These are phyloP conservation scores for Trichoderma virens DNA, from an alignment of 495 filamentous ascomycete species.

Conservation along the genomic window DNA sequence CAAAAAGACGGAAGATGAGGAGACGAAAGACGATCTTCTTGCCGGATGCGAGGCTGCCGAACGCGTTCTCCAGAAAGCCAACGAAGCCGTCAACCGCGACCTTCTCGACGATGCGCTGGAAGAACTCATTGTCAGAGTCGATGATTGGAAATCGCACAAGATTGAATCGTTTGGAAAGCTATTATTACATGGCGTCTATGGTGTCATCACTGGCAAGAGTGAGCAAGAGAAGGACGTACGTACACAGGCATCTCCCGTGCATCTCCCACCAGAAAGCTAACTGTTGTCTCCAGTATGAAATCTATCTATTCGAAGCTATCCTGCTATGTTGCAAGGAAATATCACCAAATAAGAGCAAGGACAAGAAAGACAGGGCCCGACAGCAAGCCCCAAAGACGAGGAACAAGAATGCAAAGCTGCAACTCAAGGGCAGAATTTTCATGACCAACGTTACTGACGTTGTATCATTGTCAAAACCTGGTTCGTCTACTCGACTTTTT, in stretches of 20 bases:
- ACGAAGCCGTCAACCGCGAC: constrained; percentile 82
- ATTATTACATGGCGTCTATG: constrained; percentile 85
- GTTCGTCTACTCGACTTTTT: constrained; percentile 43
- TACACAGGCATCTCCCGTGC: constrained; percentile 15
- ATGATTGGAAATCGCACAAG: constrained; percentile 93
- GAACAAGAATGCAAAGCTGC: constrained; percentile 69
- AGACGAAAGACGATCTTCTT: constrained; percentile 58
- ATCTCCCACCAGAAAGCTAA: constrained; percentile 15
- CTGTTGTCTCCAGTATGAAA: constrained; percentile 64
- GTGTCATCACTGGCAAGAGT: constrained; percentile 80
- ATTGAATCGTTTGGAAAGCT: constrained; percentile 86
- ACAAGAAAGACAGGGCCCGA: constrained; percentile 52
- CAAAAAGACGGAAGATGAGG: constrained; percentile 69
- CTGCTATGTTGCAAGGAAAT: constrained; percentile 96
- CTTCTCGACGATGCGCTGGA: constrained; percentile 69
- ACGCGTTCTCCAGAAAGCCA: constrained; percentile 70
- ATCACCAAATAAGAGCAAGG: constrained; percentile 75
- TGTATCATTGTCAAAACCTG: constrained; percentile 70
- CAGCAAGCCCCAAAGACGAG: constrained; percentile 51
- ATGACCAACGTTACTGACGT: constrained; percentile 99
- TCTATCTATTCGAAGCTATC: constrained; percentile 94
- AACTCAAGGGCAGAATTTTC: constrained; percentile 94
- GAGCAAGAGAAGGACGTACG: constrained; percentile 80
- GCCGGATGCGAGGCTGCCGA: constrained; percentile 69
- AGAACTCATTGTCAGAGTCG: constrained; percentile 76